Evolutionary conservation across 345 rosid species (phyloP).

Genomic region (Ricinus communis): DNA sequence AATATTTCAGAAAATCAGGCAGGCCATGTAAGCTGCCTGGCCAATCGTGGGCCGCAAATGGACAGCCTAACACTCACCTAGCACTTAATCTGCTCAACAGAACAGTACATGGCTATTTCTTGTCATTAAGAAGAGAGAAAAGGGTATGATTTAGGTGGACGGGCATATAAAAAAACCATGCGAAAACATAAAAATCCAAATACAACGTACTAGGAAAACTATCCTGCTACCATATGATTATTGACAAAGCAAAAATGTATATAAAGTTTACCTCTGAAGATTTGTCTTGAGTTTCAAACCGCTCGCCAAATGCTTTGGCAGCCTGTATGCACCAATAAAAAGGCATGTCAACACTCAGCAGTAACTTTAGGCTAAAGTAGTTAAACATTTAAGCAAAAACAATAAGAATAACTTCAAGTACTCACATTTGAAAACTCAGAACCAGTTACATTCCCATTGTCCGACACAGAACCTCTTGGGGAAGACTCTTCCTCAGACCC

Average conservation of each 20-base stretch:
- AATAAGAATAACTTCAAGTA: constrained; percentile 10
- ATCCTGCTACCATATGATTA: too few relatives aligned
- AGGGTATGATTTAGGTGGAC: neutral
- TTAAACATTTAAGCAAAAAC: neutral
- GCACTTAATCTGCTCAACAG: neutral
- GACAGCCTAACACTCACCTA: neutral
- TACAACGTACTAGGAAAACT: too few relatives aligned
- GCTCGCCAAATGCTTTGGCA: constrained; percentile 40
- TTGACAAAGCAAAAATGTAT: too few relatives aligned
- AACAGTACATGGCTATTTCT: neutral
- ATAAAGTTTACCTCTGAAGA: constrained; percentile 50
- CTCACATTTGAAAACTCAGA: constrained; percentile 54
- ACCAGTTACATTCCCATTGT: constrained; percentile 51
- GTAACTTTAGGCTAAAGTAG: neutral
- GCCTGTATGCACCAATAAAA: constrained; percentile 41
- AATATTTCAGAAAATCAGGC: neutral
- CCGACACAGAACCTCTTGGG: constrained; percentile 64
- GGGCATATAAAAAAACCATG: neutral
- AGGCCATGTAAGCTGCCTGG: too few relatives aligned
- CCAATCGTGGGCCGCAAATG: neutral
- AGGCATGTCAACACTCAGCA: constrained; percentile 17
- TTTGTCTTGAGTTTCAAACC: constrained; percentile 50
- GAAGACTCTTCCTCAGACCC: constrained; percentile 81
- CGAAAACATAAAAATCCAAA: constrained; percentile 7
- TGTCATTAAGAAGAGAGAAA: neutral